A percentile compares a stretch with the other conserved stretches of the same genome.
Evolutionary conservation across 129 eudicot species (phyloP).

Genomic region (Flaveria brownii): DNA sequence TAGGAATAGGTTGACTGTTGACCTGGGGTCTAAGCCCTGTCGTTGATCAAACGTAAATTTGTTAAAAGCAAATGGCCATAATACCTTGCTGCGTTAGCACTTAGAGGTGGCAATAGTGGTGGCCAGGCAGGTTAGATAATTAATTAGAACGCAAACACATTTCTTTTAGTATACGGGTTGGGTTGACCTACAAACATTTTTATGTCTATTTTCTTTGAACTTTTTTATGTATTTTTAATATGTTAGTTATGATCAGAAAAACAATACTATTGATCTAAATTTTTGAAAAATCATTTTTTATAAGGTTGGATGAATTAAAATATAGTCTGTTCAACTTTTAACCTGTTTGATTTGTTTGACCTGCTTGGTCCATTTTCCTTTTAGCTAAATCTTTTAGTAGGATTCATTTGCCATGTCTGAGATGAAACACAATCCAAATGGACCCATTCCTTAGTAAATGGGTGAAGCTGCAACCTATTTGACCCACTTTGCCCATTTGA

Average conservation of each 20-base stretch:
- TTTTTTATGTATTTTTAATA: neutral
- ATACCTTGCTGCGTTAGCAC: neutral
- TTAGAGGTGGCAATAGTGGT: neutral
- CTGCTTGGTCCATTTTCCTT: neutral
- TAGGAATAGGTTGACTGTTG: conserved; percentile 64
- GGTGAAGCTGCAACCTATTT: neutral
- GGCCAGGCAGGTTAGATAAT: neutral
- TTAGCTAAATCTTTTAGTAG: neutral
- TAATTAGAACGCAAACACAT: neutral
- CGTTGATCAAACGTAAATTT: neutral
- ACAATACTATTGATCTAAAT: neutral
- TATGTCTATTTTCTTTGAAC: neutral
- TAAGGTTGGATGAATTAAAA: neutral
- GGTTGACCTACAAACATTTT: neutral
- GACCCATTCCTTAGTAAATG: neutral
- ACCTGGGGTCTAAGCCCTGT: conserved; percentile 82
- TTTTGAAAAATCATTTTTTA: neutral
- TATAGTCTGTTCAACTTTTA: neutral
- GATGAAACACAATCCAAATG: neutral
- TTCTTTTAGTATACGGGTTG: neutral
- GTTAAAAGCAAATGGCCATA: neutral
- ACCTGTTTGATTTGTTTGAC: neutral
- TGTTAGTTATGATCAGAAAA: neutral
- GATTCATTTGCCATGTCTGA: neutral
- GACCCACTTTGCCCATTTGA: neutral